A percentile compares a stretch with the other conserved stretches of the same genome.
phyloP scores from a whole-genome alignment of 2,329 filamentous ascomycete genomes.

The Cercospora sp. region DNA sequence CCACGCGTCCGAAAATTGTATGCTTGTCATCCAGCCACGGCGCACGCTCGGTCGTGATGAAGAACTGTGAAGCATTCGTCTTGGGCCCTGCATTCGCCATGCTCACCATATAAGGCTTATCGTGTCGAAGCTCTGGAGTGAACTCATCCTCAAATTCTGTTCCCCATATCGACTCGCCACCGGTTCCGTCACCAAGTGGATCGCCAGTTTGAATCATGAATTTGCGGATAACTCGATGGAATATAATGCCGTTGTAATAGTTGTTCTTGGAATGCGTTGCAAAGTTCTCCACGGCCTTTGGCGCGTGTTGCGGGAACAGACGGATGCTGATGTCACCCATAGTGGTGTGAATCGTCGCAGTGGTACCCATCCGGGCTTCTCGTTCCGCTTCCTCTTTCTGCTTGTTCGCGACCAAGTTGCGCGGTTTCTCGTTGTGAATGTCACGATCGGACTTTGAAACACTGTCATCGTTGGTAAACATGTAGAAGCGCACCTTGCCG shows the following conservation, averaged over 20 bases:
- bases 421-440: slow-evolving; percentile 91
- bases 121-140: slow-evolving; percentile 76
- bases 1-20: slow-evolving; percentile 89
- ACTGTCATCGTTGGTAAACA: slow-evolving; percentile 90
- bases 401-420: slow-evolving; percentile 56
- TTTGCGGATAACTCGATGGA: slow-evolving; percentile 94
- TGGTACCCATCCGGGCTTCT: slow-evolving; percentile 70
- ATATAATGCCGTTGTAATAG: slow-evolving; percentile 97
- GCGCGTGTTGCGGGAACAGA: slow-evolving; percentile 88
- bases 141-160: slow-evolving; percentile 92
- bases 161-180: slow-evolving; percentile 92
- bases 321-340: slow-evolving; percentile 93
- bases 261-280: slow-evolving; percentile 84
- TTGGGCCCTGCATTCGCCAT: slow-evolving; percentile 98
- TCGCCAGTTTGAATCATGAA: slow-evolving; percentile 97
- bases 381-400: slow-evolving; percentile 57
- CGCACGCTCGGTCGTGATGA: slow-evolving; percentile 97
- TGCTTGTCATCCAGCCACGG: slow-evolving; percentile 96
- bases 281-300: slow-evolving; percentile 96
- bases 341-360: slow-evolving; percentile 85
- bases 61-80: slow-evolving; percentile 96
- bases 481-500: slow-evolving; percentile 91
- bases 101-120: slow-evolving; percentile 92
- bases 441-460: slow-evolving; percentile 83
- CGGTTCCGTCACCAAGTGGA: slow-evolving; percentile 83